phyloP scores from a whole-genome alignment of 805 yeast species.

The Yarrowia sp. region DNA sequence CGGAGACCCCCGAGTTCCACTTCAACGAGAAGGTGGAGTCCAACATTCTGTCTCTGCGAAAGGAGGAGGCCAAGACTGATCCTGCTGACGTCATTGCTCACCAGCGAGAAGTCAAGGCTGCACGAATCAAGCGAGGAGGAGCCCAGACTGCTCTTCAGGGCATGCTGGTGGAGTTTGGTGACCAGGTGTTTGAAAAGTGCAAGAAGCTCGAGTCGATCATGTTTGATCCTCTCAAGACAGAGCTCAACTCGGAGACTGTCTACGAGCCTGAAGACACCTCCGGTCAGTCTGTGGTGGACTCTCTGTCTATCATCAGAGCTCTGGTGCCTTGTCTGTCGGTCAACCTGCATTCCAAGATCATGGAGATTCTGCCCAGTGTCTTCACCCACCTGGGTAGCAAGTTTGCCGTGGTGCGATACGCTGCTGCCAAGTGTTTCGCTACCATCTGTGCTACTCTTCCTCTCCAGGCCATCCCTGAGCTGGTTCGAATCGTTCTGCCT shows the following conservation, averaged over 20 bases:
- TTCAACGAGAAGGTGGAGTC: constrained; percentile 64
- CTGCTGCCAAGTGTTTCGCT: constrained; percentile 89
- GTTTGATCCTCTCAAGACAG: constrained; percentile 51
- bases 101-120: constrained; percentile 71
- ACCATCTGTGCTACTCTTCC: constrained; percentile 75
- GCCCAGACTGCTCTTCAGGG: constrained; percentile 73
- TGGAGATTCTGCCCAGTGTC: constrained; percentile 63
- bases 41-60: constrained; percentile 72
- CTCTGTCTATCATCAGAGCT: constrained; percentile 81
- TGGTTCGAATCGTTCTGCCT: constrained; percentile 81
- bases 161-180: constrained; percentile 62
- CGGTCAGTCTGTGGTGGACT: constrained; percentile 86
- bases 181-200: constrained; percentile 61
- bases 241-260: constrained; percentile 47
- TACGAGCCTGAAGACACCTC: constrained; percentile 52
- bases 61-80: constrained; percentile 74
- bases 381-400: constrained; percentile 64
- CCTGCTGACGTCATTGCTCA: constrained; percentile 66
- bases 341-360: constrained; percentile 56
- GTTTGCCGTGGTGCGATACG: constrained; percentile 85
- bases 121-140: constrained; percentile 84
- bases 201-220: constrained; percentile 72
- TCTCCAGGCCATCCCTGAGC: constrained; percentile 71
- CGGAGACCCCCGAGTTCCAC: constrained; percentile 91
- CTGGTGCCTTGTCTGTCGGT: constrained; percentile 66